phyloP scores from a whole-genome alignment of 1,284 basidiomycete genomes.

The Caloboletus inedulis region DNA sequence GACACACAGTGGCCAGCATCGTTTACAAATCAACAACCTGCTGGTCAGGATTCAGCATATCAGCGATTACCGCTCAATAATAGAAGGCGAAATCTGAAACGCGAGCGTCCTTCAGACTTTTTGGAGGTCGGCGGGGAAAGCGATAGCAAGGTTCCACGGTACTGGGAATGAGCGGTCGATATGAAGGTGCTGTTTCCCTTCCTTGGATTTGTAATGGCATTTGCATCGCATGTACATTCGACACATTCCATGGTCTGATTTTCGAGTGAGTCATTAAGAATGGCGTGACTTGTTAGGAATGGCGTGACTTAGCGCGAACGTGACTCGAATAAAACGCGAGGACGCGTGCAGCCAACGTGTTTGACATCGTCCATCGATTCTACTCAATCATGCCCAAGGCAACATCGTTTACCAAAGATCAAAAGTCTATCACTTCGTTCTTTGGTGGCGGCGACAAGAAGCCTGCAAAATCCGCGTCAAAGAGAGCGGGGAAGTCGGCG shows the following conservation, averaged over 20 bases:
- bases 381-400: constrained; percentile 47
- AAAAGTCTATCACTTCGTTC: constrained; percentile 55
- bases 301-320: constrained; percentile 31
- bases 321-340: constrained; percentile 27
- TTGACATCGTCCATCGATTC: neutral
- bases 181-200: neutral
- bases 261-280: neutral
- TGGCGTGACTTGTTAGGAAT: constrained; percentile 18
- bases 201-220: constrained; percentile 3
- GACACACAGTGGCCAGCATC: constrained; percentile 47
- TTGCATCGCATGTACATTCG: constrained; percentile 15
- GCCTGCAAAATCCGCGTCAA: constrained; percentile 14
- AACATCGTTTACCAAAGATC: constrained; percentile 41
- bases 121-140: constrained; percentile 64
- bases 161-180: constrained; percentile 58
- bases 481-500: constrained; percentile 27
- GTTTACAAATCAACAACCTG: constrained; percentile 60
- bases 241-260: constrained; percentile 1
- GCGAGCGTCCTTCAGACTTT: constrained; percentile 79
- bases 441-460: constrained; percentile 38
- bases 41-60: constrained; percentile 75
- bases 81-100: constrained; percentile 67
- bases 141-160: constrained; percentile 63
- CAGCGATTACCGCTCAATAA: constrained; percentile 78
- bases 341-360: constrained; percentile 12